Evolutionary conservation across 352 stramenopile species (phyloP), one percentile per base, ranked within the genome.

Genomic region (Globisporangium yorkense): DNA sequence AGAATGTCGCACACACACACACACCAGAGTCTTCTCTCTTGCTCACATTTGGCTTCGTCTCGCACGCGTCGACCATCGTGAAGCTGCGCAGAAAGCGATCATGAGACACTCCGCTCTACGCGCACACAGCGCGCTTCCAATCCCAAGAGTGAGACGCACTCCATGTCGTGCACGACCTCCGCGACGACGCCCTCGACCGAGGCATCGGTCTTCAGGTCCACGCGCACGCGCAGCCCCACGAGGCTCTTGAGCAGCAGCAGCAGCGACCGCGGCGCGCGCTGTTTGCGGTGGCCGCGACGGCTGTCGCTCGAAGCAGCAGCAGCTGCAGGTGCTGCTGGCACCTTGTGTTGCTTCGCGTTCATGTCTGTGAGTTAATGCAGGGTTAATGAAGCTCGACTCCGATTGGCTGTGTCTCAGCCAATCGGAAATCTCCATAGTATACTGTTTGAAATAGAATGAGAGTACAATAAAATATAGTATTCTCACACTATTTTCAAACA

Each of bases 161-260:
- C 86, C 86, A 95, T 95, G 62, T 92, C 84, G 56, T 87, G 66
- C 37, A 92, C 68, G 18, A 95, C 86, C 59, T 95, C 86, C 56
- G 92, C 71, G 41, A 95, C 83, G 10, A 89, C 60, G 16, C 86
- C 85, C 51, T 91, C 80, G 39, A 95, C 47, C n/a, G 83, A 57
- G 18, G 67, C 83, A 59, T 95, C 86, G 48, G 92, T 93, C 63
- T 95, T 95, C 16, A 93, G 67, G 33, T 95, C 80, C 43, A 93
- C 85, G 35, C 76, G 80, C 50, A 94, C 80, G 46, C 83, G 81
- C 63, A 94, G 64, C 13, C 84, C 80, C 55, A 88, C 73, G 54
- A 95, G 80, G 61, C 84, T 95, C 68, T 95, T 92, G 39, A 95
- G 72, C 53, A 94, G 62, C 50, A 95, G 56, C 46, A 95, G 61